Percentiles rank a stretch among this genome's conserved stretches.
Evolutionary conservation across 1,139 yeast genomes (phyloP).

Genomic region (Kazachstania sp.): DNA sequence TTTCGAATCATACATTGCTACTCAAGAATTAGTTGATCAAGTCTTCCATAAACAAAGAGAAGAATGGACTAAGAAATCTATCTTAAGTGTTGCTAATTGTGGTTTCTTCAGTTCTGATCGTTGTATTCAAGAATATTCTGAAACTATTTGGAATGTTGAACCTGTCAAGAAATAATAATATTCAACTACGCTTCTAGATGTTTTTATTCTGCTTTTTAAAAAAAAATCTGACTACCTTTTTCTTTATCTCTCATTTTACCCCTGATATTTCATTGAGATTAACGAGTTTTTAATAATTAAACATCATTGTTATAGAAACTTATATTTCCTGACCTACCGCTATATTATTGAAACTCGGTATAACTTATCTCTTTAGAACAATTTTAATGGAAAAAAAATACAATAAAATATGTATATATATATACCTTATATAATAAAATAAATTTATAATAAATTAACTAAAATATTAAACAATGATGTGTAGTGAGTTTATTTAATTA

Average conservation of each 20-base stretch:
- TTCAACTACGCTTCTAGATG: not conserved
- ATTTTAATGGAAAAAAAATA: not conserved
- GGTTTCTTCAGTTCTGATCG: conserved; percentile 90
- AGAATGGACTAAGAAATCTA: conserved; percentile 69
- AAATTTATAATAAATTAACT: not conserved
- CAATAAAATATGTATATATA: not conserved
- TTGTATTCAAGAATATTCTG: conserved; percentile 89
- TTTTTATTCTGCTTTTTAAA: not conserved
- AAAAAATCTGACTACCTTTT: too few relatives aligned
- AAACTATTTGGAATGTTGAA: conserved; percentile 85
- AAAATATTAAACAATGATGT: not conserved
- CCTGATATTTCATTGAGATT: too few relatives aligned
- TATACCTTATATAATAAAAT: too few relatives aligned
- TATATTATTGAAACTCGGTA: too few relatives aligned
- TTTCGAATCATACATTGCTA: conserved; percentile 75
- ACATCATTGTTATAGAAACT: too few relatives aligned
- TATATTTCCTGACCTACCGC: too few relatives aligned
- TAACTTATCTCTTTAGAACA: not conserved
- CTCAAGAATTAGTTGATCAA: conserved; percentile 67
- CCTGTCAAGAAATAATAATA: conserved; percentile 36
- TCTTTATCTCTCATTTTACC: too few relatives aligned
- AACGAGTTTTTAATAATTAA: too few relatives aligned
- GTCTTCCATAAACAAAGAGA: conserved; percentile 58
- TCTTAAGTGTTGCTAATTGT: conserved; percentile 80
- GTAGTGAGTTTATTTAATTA: not conserved